These are phyloP conservation scores for Sugiyamaella pinicola DNA, from an alignment of 1,139 yeast genomes.

Conservation along the genomic window DNA sequence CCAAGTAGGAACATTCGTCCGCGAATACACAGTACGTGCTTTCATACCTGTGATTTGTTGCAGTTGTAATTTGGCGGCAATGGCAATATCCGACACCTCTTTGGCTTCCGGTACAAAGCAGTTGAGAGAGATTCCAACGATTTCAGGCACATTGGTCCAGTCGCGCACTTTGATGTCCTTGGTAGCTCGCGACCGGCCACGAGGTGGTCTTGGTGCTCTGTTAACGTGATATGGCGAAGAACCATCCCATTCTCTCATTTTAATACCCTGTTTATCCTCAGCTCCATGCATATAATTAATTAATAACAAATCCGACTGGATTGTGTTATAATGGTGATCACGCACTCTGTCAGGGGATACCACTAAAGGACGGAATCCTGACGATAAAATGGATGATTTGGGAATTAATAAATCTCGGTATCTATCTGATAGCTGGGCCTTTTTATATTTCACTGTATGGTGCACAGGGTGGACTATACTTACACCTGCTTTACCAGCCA, in stretches of 20 bases:
- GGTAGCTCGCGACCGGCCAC: slow-evolving; percentile 54
- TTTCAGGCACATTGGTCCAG: slow-evolving; percentile 67
- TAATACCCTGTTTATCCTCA: slow-evolving; percentile 57
- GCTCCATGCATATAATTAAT: slow-evolving; percentile 73
- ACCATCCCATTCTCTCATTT: slow-evolving; percentile 83
- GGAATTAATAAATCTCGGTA: slow-evolving; percentile 67
- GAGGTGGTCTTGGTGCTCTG: slow-evolving; percentile 57
- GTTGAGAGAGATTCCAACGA: slow-evolving; percentile 67
- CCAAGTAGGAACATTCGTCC: slow-evolving; percentile 84
- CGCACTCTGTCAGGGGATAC: slow-evolving; percentile 78
- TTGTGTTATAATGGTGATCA: slow-evolving; percentile 72
- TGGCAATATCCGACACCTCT: slow-evolving; percentile 70
- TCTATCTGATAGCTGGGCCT: slow-evolving; percentile 58
- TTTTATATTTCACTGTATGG: slow-evolving; percentile 76
- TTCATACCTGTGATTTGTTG: slow-evolving; percentile 93
- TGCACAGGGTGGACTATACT: slow-evolving; percentile 89
- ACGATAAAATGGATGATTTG: slow-evolving; percentile 53
- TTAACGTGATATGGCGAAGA: slow-evolving; percentile 87
- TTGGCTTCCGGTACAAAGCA: slow-evolving; percentile 78
- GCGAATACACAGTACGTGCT: slow-evolving; percentile 72
- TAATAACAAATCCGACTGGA: slow-evolving; percentile 75
- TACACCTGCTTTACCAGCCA: slow-evolving; percentile 54
- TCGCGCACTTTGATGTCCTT: slow-evolving; percentile 71
- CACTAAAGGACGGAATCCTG: slow-evolving; percentile 72
- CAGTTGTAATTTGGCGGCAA: slow-evolving; percentile 76